Conservation (phyloP, 108 stramenopile species). For the Hondaea fermentalgiana region DNA sequence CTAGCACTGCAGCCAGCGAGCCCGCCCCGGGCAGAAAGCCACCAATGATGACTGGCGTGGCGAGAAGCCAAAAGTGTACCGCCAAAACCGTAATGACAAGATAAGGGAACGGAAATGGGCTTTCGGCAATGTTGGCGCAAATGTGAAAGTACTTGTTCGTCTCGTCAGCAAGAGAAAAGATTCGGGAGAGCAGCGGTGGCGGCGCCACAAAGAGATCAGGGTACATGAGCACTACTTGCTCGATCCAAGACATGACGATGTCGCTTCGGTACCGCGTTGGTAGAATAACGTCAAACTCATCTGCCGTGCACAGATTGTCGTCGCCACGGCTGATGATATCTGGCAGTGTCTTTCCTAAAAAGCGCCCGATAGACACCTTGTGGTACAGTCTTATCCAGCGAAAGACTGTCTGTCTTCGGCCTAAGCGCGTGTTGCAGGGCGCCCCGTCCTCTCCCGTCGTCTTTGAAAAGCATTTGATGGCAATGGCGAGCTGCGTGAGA, state of each 20-base stretch:
- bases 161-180: not conserved
- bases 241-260: not conserved
- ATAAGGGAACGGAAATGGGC: not conserved
- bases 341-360: not conserved
- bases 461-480: not conserved
- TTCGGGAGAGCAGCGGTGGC: not conserved
- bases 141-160: not conserved
- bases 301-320: not conserved
- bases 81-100: not conserved
- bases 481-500: not conserved
- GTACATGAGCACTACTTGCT: not conserved
- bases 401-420: not conserved
- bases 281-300: not conserved
- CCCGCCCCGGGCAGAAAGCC: not conserved
- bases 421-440: not conserved
- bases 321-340: not conserved
- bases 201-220: not conserved
- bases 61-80: not conserved
- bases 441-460: not conserved
- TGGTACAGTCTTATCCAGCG: constrained; percentile 8
- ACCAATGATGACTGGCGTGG: not conserved
- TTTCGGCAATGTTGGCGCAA: not conserved
- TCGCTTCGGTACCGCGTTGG: not conserved
- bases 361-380: not conserved
- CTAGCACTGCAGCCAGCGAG: not conserved